A percentile compares a stretch with the other conserved stretches of the same genome.
Conservation (phyloP, 495 filamentous ascomycete genomes). For the Hyaloscypha bicolor region DNA sequence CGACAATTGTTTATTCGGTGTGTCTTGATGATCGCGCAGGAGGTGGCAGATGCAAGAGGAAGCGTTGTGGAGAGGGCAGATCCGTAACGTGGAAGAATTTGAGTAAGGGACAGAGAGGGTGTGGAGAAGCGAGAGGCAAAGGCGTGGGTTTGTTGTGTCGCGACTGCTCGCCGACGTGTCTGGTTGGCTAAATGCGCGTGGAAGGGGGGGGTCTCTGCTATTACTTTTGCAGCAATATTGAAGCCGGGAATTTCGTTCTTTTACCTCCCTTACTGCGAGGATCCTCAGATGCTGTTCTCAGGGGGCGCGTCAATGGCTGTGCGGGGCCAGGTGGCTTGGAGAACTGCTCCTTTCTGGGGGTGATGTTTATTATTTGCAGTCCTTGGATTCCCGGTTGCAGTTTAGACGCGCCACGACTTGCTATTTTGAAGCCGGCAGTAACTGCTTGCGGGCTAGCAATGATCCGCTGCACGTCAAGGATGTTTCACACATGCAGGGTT, state of each 20-base stretch:
- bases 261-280: background rate
- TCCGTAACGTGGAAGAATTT: constrained; percentile 9
- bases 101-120: constrained; percentile 1
- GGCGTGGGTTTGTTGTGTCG: constrained; percentile 2
- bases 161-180: constrained; percentile 7
- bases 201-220: background rate
- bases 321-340: constrained; percentile 1
- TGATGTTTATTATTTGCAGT: constrained; percentile 10
- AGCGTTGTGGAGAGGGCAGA: background rate
- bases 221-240: constrained; percentile 9
- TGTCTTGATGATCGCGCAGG: background rate
- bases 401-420: background rate
- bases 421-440: background rate
- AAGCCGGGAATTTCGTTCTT: background rate
- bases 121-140: constrained; percentile 7
- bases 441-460: background rate
- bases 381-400: background rate
- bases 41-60: background rate
- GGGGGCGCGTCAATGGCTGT: constrained; percentile 19
- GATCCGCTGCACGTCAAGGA: background rate
- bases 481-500: background rate
- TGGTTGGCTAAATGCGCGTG: constrained; percentile 11
- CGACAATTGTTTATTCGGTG: background rate
- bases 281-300: constrained; percentile 14
- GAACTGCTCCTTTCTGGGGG: background rate